Base-by-base conservation (phyloP, 2,329 filamentous ascomycete genomes). In the Zymoseptoria crescenta region DNA sequence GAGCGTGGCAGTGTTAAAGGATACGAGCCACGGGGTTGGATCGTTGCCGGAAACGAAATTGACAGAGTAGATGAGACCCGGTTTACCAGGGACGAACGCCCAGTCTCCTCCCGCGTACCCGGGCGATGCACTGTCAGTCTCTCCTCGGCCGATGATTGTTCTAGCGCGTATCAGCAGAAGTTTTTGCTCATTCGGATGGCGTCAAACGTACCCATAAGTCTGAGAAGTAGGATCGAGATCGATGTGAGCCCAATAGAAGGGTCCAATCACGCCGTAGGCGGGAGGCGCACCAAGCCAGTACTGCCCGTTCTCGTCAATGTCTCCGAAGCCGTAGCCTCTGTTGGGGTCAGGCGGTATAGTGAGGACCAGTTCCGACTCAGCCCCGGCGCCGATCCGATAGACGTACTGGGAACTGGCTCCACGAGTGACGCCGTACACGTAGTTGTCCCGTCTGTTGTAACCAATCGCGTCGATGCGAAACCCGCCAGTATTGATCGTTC, bases 391-490 rank as follows among this genome's bases (percentile, higher is more conserved):
- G n/a, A 45, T 45, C 5, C 35, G 35, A 45, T n/a, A n/a, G 35
- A 45, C 35, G 6, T 6, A 3, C 13, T 45, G 13, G 35, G 35
- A 5, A 45, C n/a, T 6, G 35, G 35, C 10, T 45, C 35, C 9
- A 6, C 29, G 19, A 28, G 52, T 29, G 8, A 45, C 54, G 6
- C 54, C 58, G 35, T 59, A 59, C 9, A 59, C 51, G 35, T 48
- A 45, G 7, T 51, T 41, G n/a, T 59, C 58, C 30, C 27, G 54
- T 9, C 28, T 21, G 19, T 59, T 59, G 54, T 51, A 59, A 8
- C 58, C 58, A 24, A 59, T 59, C 20, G 58, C 58, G 16, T 59
- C 50, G 41, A 56, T 29, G 21, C 10, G 49, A n/a, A 50, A 19
- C 19, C 51, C 51, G 8, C 28, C 10, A 28, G 35, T n/a, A 3